Evolutionary conservation across 2,329 filamentous ascomycete species (phyloP).

Genomic region (Neofusicoccum laricinum): DNA sequence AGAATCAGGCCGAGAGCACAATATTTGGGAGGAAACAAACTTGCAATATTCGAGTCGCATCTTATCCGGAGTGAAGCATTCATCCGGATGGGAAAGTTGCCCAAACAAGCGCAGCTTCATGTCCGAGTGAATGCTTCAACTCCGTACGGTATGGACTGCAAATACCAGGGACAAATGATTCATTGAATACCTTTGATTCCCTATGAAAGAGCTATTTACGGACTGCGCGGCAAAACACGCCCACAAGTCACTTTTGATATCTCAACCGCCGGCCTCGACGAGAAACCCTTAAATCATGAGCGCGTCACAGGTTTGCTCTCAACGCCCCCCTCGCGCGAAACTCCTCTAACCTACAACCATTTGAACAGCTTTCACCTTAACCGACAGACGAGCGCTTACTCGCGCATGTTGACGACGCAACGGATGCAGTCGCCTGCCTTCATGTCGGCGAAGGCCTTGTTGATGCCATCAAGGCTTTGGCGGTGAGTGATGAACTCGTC

Average conservation of each 20-base stretch:
- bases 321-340: background rate
- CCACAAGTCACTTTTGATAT: background rate
- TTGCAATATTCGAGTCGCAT: too few species aligned
- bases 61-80: background rate
- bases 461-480: constrained; percentile 78
- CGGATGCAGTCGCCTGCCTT: constrained; percentile 96
- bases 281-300: background rate
- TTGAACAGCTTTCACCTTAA: background rate
- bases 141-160: too few species aligned
- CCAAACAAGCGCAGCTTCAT: too few species aligned
- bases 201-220: too few species aligned
- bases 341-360: background rate
- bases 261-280: background rate
- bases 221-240: background rate
- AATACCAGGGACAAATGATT: too few species aligned
- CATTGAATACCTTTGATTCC: too few species aligned
- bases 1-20: too few species aligned
- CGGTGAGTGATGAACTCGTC: constrained; percentile 99
- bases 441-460: constrained; percentile 89
- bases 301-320: background rate
- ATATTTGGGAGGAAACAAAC: too few species aligned
- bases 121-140: too few species aligned
- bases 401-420: constrained; percentile 72
- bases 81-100: background rate
- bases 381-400: background rate